Evolutionary conservation across 345 rosid genomes (phyloP).

Genomic region (Hibiscus trionum): DNA sequence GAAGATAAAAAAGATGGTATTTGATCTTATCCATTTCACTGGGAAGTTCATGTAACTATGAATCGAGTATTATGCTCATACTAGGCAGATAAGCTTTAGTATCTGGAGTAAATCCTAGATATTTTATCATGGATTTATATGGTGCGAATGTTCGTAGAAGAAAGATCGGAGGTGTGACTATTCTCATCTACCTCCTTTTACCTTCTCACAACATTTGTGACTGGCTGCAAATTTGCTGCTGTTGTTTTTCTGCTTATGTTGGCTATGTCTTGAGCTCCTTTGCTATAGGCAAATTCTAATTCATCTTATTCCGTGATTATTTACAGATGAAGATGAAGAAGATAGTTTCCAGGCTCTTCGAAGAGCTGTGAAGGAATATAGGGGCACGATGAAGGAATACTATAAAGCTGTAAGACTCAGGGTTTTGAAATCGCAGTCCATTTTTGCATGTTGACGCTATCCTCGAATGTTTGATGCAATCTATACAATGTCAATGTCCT

Average conservation of each 20-base stretch:
- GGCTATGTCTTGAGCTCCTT: neutral
- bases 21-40: neutral
- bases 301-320: neutral
- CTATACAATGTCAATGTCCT: neutral
- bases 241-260: neutral
- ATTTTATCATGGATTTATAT: neutral
- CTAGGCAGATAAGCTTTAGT: neutral
- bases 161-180: neutral
- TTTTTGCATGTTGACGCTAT: neutral
- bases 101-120: neutral
- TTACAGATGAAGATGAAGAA: slow-evolving; percentile 19
- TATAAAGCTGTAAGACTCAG: slow-evolving; percentile 38
- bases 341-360: slow-evolving; percentile 45
- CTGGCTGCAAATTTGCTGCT: slow-evolving; percentile 1
- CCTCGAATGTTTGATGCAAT: neutral
- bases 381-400: slow-evolving; percentile 48
- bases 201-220: neutral
- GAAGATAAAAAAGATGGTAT: slow-evolving; percentile 25
- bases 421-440: neutral
- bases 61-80: neutral
- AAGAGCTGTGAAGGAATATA: slow-evolving; percentile 44
- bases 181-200: neutral
- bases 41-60: slow-evolving; percentile 8
- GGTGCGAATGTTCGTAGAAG: neutral
- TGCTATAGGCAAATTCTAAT: neutral